Conservation (phyloP, 2,329 filamentous ascomycete genomes). For the Allantophomopsis lycopodina region DNA sequence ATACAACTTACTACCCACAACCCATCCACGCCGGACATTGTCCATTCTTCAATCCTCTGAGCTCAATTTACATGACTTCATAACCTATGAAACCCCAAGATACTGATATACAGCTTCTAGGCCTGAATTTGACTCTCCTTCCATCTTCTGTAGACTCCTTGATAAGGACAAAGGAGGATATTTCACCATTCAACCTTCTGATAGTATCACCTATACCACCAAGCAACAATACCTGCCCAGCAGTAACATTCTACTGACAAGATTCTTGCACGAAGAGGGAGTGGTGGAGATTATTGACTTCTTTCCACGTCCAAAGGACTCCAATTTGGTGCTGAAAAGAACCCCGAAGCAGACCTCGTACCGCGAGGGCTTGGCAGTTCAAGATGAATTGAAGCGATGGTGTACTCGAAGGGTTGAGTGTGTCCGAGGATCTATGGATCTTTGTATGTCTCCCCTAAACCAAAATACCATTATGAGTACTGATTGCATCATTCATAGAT, state of each 20-base stretch:
- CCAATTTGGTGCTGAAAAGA: slow-evolving; percentile 32
- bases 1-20: background rate
- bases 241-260: slow-evolving; percentile 62
- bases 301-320: slow-evolving; percentile 55
- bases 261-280: slow-evolving; percentile 65
- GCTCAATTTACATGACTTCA: slow-evolving; percentile 7
- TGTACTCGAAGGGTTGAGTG: slow-evolving; percentile 60
- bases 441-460: slow-evolving; percentile 27
- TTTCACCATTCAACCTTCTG: slow-evolving; percentile 50
- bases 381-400: slow-evolving; percentile 55
- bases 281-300: slow-evolving; percentile 64
- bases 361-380: slow-evolving; percentile 36
- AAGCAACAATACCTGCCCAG: slow-evolving; percentile 70
- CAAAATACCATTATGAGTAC: background rate
- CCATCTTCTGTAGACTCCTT: slow-evolving; percentile 59
- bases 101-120: slow-evolving; percentile 20
- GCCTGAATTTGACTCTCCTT: slow-evolving; percentile 70
- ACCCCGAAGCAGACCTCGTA: slow-evolving; percentile 34
- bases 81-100: slow-evolving; percentile 1
- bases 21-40: too few species aligned
- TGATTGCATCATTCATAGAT: slow-evolving; percentile 22
- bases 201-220: slow-evolving; percentile 41
- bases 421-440: slow-evolving; percentile 49
- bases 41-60: slow-evolving; percentile 1
- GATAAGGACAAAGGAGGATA: slow-evolving; percentile 65